Percentiles rank a stretch among this genome's conserved stretches.
These are phyloP conservation scores for Salix udensis DNA, from an alignment of 345 rosid species.

Conservation along the genomic window DNA sequence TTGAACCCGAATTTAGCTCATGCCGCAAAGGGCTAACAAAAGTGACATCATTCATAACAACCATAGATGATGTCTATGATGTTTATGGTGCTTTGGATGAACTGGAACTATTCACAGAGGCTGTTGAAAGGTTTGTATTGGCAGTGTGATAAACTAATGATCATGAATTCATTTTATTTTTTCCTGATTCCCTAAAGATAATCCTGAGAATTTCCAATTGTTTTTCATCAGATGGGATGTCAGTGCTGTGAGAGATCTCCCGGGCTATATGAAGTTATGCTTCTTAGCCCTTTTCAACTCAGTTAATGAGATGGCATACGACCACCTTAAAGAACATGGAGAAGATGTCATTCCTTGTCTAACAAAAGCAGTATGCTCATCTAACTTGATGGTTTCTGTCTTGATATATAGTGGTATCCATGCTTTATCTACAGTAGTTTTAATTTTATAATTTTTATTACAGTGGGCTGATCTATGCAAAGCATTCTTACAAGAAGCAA, in stretches of 20 bases:
- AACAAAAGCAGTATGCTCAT: background rate
- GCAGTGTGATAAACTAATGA: background rate
- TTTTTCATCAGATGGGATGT: constrained; percentile 42
- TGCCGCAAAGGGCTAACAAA: constrained; percentile 35
- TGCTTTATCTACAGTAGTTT: background rate
- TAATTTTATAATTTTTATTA: background rate
- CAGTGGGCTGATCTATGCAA: constrained; percentile 50
- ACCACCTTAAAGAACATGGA: constrained; percentile 28
- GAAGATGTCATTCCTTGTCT: constrained; percentile 9
- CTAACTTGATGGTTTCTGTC: background rate
- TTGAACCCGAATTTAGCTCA: constrained; percentile 23
- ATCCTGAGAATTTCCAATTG: no score
- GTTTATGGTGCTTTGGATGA: constrained; percentile 44
- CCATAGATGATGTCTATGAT: constrained; percentile 45
- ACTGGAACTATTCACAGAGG: constrained; percentile 35
- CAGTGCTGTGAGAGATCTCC: constrained; percentile 24
- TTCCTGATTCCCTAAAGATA: no score
- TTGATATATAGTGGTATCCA: background rate
- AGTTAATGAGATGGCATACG: constrained; percentile 43
- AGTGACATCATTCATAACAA: constrained; percentile 29
- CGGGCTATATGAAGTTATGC: constrained; percentile 39
- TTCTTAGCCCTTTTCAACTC: constrained; percentile 38
- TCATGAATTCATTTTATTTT: background rate
- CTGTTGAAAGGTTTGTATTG: constrained; percentile 29
- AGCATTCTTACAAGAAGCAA: constrained; percentile 42